Evolutionary conservation across 2,329 filamentous ascomycete species (phyloP), one percentile per base, ranked within the genome.

Genomic region (Epichloe gansuensis): DNA sequence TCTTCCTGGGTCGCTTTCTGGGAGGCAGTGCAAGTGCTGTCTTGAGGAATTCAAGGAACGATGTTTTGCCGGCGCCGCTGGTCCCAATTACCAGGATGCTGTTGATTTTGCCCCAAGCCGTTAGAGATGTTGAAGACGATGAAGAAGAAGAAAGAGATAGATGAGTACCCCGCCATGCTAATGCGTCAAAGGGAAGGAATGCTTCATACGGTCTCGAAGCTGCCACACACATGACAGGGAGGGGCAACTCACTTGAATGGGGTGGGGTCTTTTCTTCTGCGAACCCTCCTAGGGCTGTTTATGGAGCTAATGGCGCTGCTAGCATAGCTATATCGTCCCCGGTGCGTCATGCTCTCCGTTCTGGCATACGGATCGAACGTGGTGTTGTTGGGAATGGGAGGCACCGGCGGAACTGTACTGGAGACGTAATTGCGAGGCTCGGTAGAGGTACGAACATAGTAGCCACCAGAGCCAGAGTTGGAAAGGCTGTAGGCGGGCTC

Each of bases 231-330:
- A 17, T 9, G n/a, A 6, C 11, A 50, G 31, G 17, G 40, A 27
- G 39, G n/a, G 38, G 35, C n/a, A 31, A 79, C 89, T 79, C 75
- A 97, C 91, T 98, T 98, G 80, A 97, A 95, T 1, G 93, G 89
- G 11, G 91, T 96, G 8, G 93, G 93, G 64, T 98, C 93, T 75
- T 95, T 97, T 73, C 93, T 84, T 74, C 91, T 85, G 61, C 93
- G 84, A 59, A 97, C 84, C 65, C 90, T 83, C 59, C 93, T 83
- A 57, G 93, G 91, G 68, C 86, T 95, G 73, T 95, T 95, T 72
- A 95, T 82, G 54, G 88, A 86, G 74, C 88, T 95, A 59, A 91
- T 80, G 51, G 87, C 85, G 69, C 87, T 94, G 72, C 87, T 95
- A 53, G 91, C 89, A 71, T 96, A 97, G 72, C 90, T 96, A 71